Evolutionary conservation across 148 eudicot species (phyloP), one percentile per base, ranked within the genome.

Genomic region (Polygonum maritimum): DNA sequence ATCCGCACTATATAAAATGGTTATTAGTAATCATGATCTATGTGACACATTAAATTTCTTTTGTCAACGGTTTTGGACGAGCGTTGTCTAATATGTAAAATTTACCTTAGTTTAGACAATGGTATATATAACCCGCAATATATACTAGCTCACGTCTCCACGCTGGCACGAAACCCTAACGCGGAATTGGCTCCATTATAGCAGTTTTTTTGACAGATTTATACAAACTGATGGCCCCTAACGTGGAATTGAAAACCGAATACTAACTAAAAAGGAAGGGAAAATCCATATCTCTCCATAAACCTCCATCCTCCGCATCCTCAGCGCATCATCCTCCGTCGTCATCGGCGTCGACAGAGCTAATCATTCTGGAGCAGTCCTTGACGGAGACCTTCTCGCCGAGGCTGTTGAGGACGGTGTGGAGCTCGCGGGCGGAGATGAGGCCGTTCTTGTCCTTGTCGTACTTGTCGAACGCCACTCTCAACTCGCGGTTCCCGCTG

Each of bases 291-390:
- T 1, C 15, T 36, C 2, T 16, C 19, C 11, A 12, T 18, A 21
- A 35, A 65, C 36, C 69, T 60, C 69, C 69, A n/a, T n/a, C n/a
- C n/a, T n/a, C 31, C 44, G 15, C n/a, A n/a, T 36, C 15, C 18
- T 75, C 70, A 76, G 67, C 78, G 76, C 93, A 93, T 93, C 98
- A 93, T 93, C 90, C 84, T 89, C 98, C 96, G 49, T 93, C 96
- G n/a, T 93, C 96, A 11, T 93, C 92, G 1, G 73, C 81, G 36
- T 90, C 98, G 19, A 93, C 90, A 5, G 86, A 80, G 2, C 58
- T 13, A 71, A 93, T 91, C 98, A 93, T 93, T 69, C 75, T 78
- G n/a, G 73, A 39, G 54, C 96, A 90, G 47, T 87, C 96, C 57
- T 82, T 76, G 18, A 81, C 4, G 18, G 93, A 78, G 73, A 87